Conservation (phyloP, 2,329 filamentous ascomycete species). For the Madurella mycetomatis region DNA sequence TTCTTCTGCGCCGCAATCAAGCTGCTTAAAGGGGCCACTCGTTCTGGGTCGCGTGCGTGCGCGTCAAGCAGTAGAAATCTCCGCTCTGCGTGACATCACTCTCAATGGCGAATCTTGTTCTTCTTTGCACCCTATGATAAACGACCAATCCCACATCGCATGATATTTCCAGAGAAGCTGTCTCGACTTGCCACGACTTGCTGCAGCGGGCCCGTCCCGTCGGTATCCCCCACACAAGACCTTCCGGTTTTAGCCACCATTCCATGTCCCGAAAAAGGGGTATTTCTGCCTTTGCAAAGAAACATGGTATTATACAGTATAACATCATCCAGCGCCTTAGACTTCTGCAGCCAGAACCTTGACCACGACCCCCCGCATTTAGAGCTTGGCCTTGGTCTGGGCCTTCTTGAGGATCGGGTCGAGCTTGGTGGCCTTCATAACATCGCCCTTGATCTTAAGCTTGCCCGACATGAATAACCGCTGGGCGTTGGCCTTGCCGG, state of each 20-base stretch:
- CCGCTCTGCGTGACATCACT: too few relatives aligned
- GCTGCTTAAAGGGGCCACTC: background rate
- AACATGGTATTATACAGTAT: slow-evolving; percentile 8
- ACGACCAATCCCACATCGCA: too few relatives aligned
- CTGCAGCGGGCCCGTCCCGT: too few relatives aligned
- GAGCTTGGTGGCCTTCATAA: slow-evolving; percentile 98
- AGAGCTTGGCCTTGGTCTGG: slow-evolving; percentile 79
- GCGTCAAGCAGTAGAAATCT: background rate
- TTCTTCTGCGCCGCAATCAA: background rate
- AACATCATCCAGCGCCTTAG: slow-evolving; percentile 7
- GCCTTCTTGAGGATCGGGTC: slow-evolving; percentile 89
- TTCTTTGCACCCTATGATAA: too few relatives aligned
- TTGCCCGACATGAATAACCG: slow-evolving; percentile 97
- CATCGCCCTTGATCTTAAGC: slow-evolving; percentile 95
- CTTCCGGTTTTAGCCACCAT: too few relatives aligned
- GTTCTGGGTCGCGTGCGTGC: background rate
- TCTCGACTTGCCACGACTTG: too few relatives aligned
- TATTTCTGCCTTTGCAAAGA: background rate
- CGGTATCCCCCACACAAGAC: too few relatives aligned
- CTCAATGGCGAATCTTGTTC: too few relatives aligned
- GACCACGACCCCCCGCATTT: slow-evolving; percentile 30
- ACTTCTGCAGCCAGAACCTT: background rate
- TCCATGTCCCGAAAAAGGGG: background rate
- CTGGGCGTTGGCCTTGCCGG: slow-evolving; percentile 90
- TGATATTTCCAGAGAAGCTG: too few relatives aligned